phyloP scores from a whole-genome alignment of 2,329 filamentous ascomycete species.

The Dissoconium aciculare region DNA sequence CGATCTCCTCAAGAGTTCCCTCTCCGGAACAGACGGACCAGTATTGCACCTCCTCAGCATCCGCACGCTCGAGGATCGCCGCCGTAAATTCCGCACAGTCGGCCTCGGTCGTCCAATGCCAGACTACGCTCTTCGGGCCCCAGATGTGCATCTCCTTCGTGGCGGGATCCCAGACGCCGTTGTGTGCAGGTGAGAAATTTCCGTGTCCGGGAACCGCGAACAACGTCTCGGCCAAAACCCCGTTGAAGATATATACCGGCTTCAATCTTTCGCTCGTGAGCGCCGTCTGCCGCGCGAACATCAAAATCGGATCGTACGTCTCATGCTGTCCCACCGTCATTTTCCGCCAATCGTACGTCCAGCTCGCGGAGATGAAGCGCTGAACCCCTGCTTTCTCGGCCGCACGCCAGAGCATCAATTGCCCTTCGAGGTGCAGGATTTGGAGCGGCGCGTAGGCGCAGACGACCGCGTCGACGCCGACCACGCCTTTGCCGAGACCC shows the following conservation, averaged over 20 bases:
- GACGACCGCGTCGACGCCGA: conserved; percentile 6
- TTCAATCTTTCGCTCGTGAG: conserved; percentile 4
- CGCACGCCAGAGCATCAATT: conserved; percentile 5
- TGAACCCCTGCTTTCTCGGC: conserved; percentile 6
- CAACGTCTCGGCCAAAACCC: conserved; percentile 6
- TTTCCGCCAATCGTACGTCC: conserved; percentile 8
- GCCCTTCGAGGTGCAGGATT: conserved; percentile 6
- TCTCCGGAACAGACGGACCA: conserved; percentile 4
- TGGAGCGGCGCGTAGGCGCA: conserved; percentile 5
- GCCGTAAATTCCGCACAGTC: conserved; percentile 5
- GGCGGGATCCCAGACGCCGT: conserved; percentile 4
- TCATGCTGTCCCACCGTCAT: conserved; percentile 5
- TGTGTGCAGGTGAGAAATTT: conserved; percentile 1
- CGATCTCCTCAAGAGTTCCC: conserved; percentile 3
- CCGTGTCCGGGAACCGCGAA: conserved; percentile 4
- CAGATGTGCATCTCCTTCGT: conserved; percentile 3
- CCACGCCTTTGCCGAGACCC: conserved; percentile 5
- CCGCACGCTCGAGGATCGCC: conserved; percentile 1
- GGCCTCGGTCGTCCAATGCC: conserved; percentile 5
- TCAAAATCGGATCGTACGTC: conserved; percentile 4
- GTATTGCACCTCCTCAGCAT: conserved; percentile 1
- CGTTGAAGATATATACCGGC: conserved; percentile 7
- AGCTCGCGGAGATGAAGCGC: conserved; percentile 4
- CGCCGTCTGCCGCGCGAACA: conserved; percentile 5
- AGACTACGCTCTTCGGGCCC: conserved; percentile 1